Base-by-base conservation (phyloP, 1,139 yeast species). In the Diutina neorugosa region DNA sequence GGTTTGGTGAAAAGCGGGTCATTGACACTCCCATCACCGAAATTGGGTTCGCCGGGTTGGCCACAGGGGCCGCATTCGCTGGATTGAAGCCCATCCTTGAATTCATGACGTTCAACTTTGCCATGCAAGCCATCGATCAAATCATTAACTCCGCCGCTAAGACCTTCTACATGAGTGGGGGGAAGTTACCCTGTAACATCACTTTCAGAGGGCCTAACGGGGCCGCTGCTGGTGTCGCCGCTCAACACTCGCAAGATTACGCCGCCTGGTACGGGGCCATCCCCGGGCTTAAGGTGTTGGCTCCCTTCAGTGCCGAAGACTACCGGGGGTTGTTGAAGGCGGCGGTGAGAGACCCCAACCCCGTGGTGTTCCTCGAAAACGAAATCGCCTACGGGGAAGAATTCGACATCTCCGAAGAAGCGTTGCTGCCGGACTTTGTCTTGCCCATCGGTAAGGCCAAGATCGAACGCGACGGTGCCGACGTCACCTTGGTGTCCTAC, bases 171-270 rank as follows among this genome's bases (percentile, higher is more conserved):
- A 93, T 93, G 99, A 87, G 97, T 58, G 99, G 99, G 69, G 99
- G 99, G 77, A 86, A 84, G 60, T 97, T 91, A 74, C 91, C 91
- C 58, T 91, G 97, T 78, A 91, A 88, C 73, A 88, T 93, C 66
- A 91, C 96, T 53, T 94, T 94, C 80, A 86, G 98, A 74, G 98
- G 98, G 65, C 98, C 98, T 58, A 94, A 94, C 72, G 99, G 98
- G 73, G 96, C 98, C 53, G 97, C 98, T 62, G 97, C 97, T 52
- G 98, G 98, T 80, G 98, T 93, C 63, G 99, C 82, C 63, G 99
- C 99, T 56, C 99, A 93, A 74, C 99, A 93, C 76, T 93, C 98
- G 47, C 99, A 93, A 76, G 96, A 90, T 74, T 93, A 83, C 71
- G 81, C 97, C 55, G 90, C 96, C 54, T 93, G 98, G 98, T 93